Conservation (phyloP, 129 eudicot species). For the Ambrosia trifida region DNA sequence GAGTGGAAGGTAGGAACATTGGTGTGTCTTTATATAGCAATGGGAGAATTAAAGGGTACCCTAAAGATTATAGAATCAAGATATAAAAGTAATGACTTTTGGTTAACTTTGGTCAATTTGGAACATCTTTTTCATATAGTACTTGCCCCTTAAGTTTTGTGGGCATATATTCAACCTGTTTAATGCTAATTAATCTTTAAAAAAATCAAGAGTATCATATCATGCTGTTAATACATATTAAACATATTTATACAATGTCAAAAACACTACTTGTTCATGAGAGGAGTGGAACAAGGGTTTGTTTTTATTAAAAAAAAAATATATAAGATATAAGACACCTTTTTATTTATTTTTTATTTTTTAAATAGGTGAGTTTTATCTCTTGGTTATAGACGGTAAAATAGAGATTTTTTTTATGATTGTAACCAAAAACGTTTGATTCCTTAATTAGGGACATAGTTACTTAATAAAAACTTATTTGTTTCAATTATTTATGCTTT, state of each 20-base stretch:
- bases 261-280: neutral
- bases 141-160: slow-evolving; percentile 48
- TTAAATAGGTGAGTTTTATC: too few relatives aligned
- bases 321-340: too few relatives aligned
- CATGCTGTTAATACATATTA: neutral
- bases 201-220: neutral
- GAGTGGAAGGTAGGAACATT: slow-evolving; percentile 36
- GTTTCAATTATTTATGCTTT: neutral
- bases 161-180: slow-evolving; percentile 34
- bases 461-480: neutral
- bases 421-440: neutral
- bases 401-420: too few relatives aligned
- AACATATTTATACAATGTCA: neutral
- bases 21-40: slow-evolving; percentile 36
- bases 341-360: too few relatives aligned
- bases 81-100: slow-evolving; percentile 31
- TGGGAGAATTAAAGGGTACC: slow-evolving; percentile 24
- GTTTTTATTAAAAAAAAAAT: too few relatives aligned
- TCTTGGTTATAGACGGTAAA: too few relatives aligned
- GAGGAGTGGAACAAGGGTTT: too few relatives aligned
- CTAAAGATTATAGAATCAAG: slow-evolving; percentile 31
- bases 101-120: slow-evolving; percentile 28
- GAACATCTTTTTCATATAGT: slow-evolving; percentile 38
- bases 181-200: neutral
- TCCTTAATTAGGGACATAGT: neutral